Evolutionary conservation across 306 rosid species (phyloP), one percentile per base, ranked within the genome.

Genomic region (Castanea mollissima): DNA sequence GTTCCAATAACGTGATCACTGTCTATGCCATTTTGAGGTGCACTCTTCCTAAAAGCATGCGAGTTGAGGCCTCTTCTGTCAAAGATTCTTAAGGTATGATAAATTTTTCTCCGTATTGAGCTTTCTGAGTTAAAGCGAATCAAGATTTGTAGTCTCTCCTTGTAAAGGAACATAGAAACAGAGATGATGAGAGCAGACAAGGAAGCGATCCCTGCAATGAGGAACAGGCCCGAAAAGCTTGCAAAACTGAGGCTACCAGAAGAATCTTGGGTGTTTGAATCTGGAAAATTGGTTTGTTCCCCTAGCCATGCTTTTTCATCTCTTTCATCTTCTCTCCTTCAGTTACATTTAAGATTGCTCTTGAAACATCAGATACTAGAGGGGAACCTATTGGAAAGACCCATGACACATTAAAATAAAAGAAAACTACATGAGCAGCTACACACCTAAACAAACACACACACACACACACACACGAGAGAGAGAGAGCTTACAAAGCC

Each of bases 191-290:
- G 85, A 20, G 90, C 85, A 5, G 27, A 18, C 3, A 83, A 1
- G 0, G 86, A 87, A 71, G 86, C 79, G 27, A 29, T 41, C 21
- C 86, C 84, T 0, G 80, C 88, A 16, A 89, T 69, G 23, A 90
- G 83, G 78, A 91, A 91, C 4, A 91, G 83, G 5, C 92, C 93
- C 83, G 86, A 78, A 21, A 92, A 90, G 82, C 88, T 90, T 4
- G 72, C 75, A 2, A 92, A 85, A 68, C 87, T 82, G 2, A 92
- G 89, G 76, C 81, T 83, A 7, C 69, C 20, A 1, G 89, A 83
- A 65, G 90, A 80, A 20, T 78, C 23, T 23, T 60, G 58, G 19
- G 67, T 3, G 64, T 32, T 74, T 18, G 92, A 59, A 21, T 80
- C 69, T 69, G 27, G 52, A 27, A 88, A 87, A 44, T 1, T 65